Conservation (phyloP, 345 rosid species). For the Corymbia maculata region DNA sequence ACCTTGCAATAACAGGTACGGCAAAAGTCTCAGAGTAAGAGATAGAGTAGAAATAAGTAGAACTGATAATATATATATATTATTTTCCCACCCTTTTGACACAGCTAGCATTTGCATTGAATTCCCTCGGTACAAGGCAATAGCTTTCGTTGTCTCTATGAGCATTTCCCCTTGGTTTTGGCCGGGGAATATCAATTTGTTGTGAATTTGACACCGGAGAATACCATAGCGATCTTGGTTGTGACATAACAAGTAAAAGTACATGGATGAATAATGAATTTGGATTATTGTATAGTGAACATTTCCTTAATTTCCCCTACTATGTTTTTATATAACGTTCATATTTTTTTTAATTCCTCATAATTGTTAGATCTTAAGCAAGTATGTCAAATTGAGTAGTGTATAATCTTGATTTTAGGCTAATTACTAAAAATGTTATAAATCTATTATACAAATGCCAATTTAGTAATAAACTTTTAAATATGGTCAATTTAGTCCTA, state of each 20-base stretch:
- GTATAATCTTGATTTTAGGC: neutral
- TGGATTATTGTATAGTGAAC: fast-evolving
- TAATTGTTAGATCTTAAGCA: neutral
- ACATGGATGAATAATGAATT: neutral
- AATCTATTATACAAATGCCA: neutral
- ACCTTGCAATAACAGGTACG: too few relatives aligned
- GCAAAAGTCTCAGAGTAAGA: too few relatives aligned
- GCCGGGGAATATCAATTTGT: neutral
- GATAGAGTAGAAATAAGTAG: too few relatives aligned
- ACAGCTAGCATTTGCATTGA: too few relatives aligned
- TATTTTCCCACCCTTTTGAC: too few relatives aligned
- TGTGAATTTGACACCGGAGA: neutral
- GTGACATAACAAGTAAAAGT: neutral
- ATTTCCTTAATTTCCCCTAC: neutral
- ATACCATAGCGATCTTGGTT: neutral
- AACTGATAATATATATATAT: too few relatives aligned
- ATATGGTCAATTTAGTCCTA: neutral
- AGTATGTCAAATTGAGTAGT: neutral
- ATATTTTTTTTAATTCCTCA: too few relatives aligned
- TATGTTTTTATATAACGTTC: neutral
- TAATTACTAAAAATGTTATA: neutral
- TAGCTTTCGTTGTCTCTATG: too few relatives aligned
- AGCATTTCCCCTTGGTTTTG: neutral
- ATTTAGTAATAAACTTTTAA: neutral
- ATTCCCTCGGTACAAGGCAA: too few relatives aligned